Conservation (phyloP, 2,329 filamentous ascomycete genomes). For the Pezicula radicicola region DNA sequence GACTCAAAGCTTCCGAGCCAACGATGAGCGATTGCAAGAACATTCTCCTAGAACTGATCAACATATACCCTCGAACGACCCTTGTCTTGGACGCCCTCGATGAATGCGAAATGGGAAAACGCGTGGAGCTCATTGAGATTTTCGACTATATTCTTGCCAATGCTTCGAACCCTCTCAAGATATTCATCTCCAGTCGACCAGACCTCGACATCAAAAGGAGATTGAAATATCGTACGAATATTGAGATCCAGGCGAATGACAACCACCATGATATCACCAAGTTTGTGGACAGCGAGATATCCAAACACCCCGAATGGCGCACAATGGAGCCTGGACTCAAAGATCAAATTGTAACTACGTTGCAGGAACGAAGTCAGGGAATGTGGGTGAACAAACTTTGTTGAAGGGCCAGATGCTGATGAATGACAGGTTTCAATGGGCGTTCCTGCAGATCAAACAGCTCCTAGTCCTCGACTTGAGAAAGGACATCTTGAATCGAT, state of each 20-base stretch:
- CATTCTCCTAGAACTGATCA: conserved; percentile 20
- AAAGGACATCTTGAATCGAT: conserved; percentile 19
- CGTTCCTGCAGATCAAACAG: conserved; percentile 26
- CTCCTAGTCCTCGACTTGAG: conserved; percentile 18
- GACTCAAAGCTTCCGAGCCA: conserved; percentile 8
- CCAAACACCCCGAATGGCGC: conserved; percentile 12
- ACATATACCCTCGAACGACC: conserved; percentile 27
- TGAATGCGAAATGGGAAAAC: conserved; percentile 27
- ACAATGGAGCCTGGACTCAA: conserved; percentile 12
- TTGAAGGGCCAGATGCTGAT: neutral
- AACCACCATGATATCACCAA: conserved; percentile 27
- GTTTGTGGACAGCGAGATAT: conserved; percentile 23
- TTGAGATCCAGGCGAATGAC: conserved; percentile 24
- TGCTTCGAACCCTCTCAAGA: conserved; percentile 24
- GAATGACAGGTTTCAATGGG: conserved; percentile 31
- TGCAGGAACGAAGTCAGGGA: conserved; percentile 21
- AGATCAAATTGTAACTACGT: conserved; percentile 17
- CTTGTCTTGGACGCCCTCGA: conserved; percentile 34
- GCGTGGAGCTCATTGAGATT: conserved; percentile 22
- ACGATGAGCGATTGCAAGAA: conserved; percentile 14
- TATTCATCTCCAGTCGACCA: conserved; percentile 32
- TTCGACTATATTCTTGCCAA: conserved; percentile 21
- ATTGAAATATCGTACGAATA: conserved; percentile 16
- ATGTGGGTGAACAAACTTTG: conserved; percentile 22
- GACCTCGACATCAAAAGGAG: conserved; percentile 24